Base-by-base conservation (phyloP, 2,329 filamentous ascomycete species). In the Colletotrichum eremochloae region DNA sequence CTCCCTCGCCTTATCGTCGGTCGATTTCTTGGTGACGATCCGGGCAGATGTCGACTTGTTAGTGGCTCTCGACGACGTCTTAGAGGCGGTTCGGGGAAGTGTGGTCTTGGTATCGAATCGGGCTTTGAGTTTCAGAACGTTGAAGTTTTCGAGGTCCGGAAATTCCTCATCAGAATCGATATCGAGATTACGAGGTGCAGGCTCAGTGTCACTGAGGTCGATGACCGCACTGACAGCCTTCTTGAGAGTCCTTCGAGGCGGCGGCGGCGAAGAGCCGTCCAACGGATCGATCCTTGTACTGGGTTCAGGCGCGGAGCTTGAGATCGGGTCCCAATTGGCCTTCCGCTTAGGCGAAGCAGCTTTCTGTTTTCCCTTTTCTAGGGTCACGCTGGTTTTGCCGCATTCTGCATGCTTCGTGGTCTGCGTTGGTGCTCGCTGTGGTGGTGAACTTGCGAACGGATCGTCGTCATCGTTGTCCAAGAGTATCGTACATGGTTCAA, bases 261-360 rank as follows among this genome's bases (percentile, higher is more conserved):
- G 63, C 5, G 71, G 61, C 5, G 73, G 46, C n/a, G 20, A 7
- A 11, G 46, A 75, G 29, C 68, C 75, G 15, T 73, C 66, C 15
- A 76, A 63, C 0, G 66, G 67, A 12, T 71, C 66, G 20, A 46
- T 50, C 6, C 67, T 60, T 7, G 38, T 1, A 1, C 61, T 55
- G 3, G 70, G 68, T 57, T 87, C 83, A 1, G 86, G 87, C 5
- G 86, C 86, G 1, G 86, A 88, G 76, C 86, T 89, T 0, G 86
- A 88, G 63, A 88, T 88, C 0, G 85, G 86, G 75, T 87, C 86
- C 85, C 85, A 87, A 0, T 79, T 78, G 3, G 76, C 77, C 5
- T 78, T 75, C 29, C 76, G 68, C 57, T 74, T 81, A 6, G 77
- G 70, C 7, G 75, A 56, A 20, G 72, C 77, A 1, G 68, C 52